Conservation (phyloP, 176 grass and related monocot species). For the Stipa capillata region DNA sequence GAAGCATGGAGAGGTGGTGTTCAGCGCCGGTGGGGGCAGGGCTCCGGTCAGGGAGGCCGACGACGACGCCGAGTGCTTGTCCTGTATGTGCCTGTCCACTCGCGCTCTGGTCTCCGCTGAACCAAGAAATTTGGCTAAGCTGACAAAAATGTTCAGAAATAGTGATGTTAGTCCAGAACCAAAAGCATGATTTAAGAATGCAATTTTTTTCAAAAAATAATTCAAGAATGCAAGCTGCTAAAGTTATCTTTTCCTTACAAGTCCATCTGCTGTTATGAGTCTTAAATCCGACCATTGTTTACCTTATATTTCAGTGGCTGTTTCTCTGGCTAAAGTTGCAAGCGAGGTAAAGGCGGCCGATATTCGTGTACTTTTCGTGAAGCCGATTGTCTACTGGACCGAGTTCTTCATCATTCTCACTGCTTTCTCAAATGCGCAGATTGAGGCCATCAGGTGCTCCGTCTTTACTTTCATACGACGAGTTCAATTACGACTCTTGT, state of each 20-base stretch:
- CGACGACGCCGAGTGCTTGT: constrained; percentile 73
- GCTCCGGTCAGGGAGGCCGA: constrained; percentile 38
- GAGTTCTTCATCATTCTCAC: constrained; percentile 94
- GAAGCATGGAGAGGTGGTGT: constrained; percentile 88
- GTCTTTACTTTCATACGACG: neutral
- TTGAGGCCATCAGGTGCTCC: constrained; percentile 78
- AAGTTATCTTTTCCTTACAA: too few species aligned
- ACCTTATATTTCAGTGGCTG: constrained; percentile 47
- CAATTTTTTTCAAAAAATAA: too few species aligned
- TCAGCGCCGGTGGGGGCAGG: constrained; percentile 26
- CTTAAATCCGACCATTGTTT: neutral
- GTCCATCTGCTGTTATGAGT: neutral
- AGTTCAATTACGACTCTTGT: neutral
- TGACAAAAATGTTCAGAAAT: neutral
- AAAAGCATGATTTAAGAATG: too few species aligned
- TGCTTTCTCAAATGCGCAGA: constrained; percentile 92
- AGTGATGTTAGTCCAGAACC: neutral
- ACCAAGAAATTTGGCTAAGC: too few species aligned
- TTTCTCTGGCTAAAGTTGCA: constrained; percentile 76
- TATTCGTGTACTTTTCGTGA: constrained; percentile 75
- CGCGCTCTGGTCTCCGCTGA: too few species aligned
- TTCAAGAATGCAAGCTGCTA: too few species aligned
- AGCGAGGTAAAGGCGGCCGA: constrained; percentile 87
- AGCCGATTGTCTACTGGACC: constrained; percentile 94
- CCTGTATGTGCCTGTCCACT: too few species aligned